A percentile compares a stretch with the other conserved stretches of the same genome.
phyloP scores from a whole-genome alignment of 345 rosid species.

The Passiflora organensis region DNA sequence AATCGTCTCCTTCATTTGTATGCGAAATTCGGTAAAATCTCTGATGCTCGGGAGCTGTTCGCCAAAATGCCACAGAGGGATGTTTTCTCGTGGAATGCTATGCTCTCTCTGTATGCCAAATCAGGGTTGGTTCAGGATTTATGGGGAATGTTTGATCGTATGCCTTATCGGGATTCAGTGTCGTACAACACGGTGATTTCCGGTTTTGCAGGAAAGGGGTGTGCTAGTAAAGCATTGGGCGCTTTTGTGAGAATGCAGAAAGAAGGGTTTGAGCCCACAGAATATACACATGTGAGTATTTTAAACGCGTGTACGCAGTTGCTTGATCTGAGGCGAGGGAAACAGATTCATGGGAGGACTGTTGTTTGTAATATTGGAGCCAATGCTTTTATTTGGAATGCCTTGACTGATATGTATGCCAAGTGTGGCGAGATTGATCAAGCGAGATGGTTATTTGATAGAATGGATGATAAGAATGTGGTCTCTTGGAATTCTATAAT shows the following conservation, averaged over 20 bases:
- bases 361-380: slow-evolving; percentile 20
- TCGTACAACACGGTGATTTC: slow-evolving; percentile 49
- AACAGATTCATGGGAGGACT: slow-evolving; percentile 54
- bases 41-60: slow-evolving; percentile 40
- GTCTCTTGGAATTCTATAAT: slow-evolving; percentile 57
- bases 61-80: slow-evolving; percentile 48
- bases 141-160: slow-evolving; percentile 30
- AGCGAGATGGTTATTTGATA: slow-evolving; percentile 45
- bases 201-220: slow-evolving; percentile 34
- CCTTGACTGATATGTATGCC: slow-evolving; percentile 50
- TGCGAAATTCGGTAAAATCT: slow-evolving; percentile 29
- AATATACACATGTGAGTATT: slow-evolving; percentile 45
- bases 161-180: slow-evolving; percentile 46
- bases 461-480: slow-evolving; percentile 31
- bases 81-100: slow-evolving; percentile 51
- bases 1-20: slow-evolving; percentile 52
- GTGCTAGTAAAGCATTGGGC: slow-evolving; percentile 29
- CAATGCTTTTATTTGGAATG: slow-evolving; percentile 47
- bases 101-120: slow-evolving; percentile 44
- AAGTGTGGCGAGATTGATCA: slow-evolving; percentile 43
- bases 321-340: slow-evolving; percentile 42
- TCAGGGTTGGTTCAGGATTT: slow-evolving; percentile 34
- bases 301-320: slow-evolving; percentile 47
- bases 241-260: slow-evolving; percentile 34
- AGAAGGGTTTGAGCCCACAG: slow-evolving; percentile 38